These are phyloP conservation scores for Pseudotulostoma volvatum DNA, from an alignment of 495 filamentous ascomycete genomes.

Conservation along the genomic window DNA sequence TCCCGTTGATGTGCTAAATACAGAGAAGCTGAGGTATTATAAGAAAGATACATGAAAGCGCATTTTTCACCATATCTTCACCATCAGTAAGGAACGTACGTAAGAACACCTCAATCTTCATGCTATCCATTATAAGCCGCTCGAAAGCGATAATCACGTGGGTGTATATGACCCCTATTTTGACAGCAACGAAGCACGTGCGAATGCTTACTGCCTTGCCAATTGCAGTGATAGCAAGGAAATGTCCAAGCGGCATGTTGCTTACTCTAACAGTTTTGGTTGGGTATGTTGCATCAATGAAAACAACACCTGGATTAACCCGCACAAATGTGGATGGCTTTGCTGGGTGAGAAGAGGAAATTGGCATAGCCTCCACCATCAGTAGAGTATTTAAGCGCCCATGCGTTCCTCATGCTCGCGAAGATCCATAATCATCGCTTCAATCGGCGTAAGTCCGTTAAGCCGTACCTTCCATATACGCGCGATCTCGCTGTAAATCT, in stretches of 20 bases:
- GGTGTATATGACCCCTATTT: background rate
- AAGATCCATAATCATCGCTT: background rate
- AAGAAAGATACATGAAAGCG: background rate
- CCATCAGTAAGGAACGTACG: background rate
- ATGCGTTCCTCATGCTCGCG: background rate
- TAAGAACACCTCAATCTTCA: background rate
- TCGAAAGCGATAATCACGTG: too few relatives aligned
- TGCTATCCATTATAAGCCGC: too few relatives aligned
- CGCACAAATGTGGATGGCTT: background rate
- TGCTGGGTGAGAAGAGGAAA: background rate
- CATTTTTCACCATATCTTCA: background rate
- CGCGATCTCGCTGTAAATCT: background rate
- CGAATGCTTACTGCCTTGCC: background rate
- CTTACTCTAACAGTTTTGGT: conserved; percentile 3
- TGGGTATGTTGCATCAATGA: conserved; percentile 5
- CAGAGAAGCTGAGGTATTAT: background rate
- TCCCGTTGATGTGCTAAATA: background rate
- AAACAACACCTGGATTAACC: background rate
- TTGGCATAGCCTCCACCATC: background rate
- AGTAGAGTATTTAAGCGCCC: background rate
- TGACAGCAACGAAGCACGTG: background rate
- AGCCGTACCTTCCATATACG: background rate
- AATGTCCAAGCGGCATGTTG: conserved; percentile 3
- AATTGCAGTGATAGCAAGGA: background rate
- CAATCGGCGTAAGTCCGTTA: background rate